A percentile compares a stretch with the other conserved stretches of the same genome.
Conservation (phyloP, 768 basidiomycete genomes). For the Termitomyces sp. region DNA sequence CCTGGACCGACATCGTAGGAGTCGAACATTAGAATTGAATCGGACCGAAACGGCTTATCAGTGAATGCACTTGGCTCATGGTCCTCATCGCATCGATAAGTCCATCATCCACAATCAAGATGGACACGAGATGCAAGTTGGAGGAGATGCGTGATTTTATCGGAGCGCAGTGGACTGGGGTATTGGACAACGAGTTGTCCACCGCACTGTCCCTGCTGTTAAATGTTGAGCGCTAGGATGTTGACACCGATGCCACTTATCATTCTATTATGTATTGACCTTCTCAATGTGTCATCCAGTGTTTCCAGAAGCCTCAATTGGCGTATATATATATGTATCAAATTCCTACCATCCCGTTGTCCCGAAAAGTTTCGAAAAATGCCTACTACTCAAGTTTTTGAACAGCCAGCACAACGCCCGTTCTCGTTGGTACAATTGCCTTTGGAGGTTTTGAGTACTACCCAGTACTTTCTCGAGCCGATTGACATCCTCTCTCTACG, state of each 20-base stretch:
- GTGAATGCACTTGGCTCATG: no score
- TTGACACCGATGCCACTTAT: not conserved
- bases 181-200: not conserved
- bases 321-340: not conserved
- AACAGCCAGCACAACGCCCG: not conserved
- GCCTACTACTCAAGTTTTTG: not conserved
- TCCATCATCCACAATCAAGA: not conserved
- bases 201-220: no score
- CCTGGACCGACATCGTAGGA: no score
- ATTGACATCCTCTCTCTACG: constrained; percentile 5
- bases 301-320: no score
- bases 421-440: not conserved
- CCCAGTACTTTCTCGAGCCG: constrained; percentile 4
- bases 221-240: not conserved
- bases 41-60: no score
- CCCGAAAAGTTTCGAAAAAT: not conserved
- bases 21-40: not conserved
- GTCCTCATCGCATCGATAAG: no score
- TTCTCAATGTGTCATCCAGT: not conserved
- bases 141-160: not conserved
- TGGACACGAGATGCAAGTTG: not conserved
- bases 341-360: not conserved
- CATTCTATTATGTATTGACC: not conserved
- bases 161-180: not conserved
- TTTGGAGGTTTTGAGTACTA: not conserved